Base-by-base conservation (phyloP, 1,284 basidiomycete genomes). In the Trametes versicolor region DNA sequence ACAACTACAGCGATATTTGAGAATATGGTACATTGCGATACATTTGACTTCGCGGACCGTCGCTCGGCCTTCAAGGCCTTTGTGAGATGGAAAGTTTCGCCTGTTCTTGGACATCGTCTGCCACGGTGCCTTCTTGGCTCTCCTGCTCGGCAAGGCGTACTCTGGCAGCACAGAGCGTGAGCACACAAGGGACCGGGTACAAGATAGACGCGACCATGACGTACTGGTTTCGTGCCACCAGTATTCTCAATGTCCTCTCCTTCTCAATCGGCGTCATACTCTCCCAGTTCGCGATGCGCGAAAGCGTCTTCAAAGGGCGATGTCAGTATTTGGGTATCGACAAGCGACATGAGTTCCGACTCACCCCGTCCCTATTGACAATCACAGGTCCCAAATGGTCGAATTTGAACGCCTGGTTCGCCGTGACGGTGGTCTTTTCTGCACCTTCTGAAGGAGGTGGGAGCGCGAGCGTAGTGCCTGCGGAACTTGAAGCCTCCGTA, bases 321-420 rank as follows among this genome's bases (percentile, higher is more conserved):
- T 4, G 34, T 60, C 48, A 54, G 51, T 41, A 59, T 32, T 32
- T 34, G 19, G 34, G 9, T 34, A n/a, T 15, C 23, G 7, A 27
- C 23, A 12, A 15, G 7, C 4, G 12, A 49, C 10, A 10, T 15
- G 19, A 29, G 15, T 17, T 25, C 5, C 12, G 12, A 74, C 80
- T 53, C 73, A 87, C 84, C 62, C 86, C 85, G 74, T 88, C 82
- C 52, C 74, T 83, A 71, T 87, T 88, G 27, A 88, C 83, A 12
- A 88, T 82, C 74, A 87, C 79, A 0, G 86, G 86, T 1, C 86
- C 85, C 15, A 88, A 77, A 7, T 77, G 77, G 63, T 87, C 84
- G 7, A 87, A 75, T 68, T 78, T 83, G 50, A 84, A 71, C 47
- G 72, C 61, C 52, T 70, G 70, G 36, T 68, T 65, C 4, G 69